A percentile compares a stretch with the other conserved stretches of the same genome.
These are phyloP conservation scores for Pleoardoris graminearum DNA, from an alignment of 2,329 filamentous ascomycete genomes.

Conservation along the genomic window DNA sequence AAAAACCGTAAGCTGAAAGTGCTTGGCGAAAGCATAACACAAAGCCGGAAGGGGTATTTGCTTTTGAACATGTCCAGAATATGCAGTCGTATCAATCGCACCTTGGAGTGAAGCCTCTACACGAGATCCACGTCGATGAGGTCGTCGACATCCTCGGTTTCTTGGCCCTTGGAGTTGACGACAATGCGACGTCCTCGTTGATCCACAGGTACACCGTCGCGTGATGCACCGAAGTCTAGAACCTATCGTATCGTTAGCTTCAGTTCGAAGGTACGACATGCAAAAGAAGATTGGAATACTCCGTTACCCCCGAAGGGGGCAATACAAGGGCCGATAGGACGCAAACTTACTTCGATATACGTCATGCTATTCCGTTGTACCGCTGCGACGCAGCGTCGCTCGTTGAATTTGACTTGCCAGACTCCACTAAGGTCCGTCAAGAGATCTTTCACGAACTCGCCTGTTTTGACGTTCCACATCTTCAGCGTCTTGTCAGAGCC, in stretches of 20 bases:
- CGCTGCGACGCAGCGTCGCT: conserved; percentile 90
- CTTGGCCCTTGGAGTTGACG: conserved; percentile 48
- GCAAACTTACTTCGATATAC: conserved; percentile 79
- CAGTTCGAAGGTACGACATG: not conserved
- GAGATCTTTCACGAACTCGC: conserved; percentile 89
- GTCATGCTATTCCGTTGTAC: conserved; percentile 91
- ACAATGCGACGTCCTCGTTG: conserved; percentile 78
- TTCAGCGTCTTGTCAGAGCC: conserved; percentile 95
- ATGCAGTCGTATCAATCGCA: conserved; percentile 19
- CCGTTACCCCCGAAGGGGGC: no score
- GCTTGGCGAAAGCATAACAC: conserved; percentile 2
- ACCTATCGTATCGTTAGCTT: conserved; percentile 64
- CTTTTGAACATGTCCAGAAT: conserved; percentile 29
- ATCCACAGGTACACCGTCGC: conserved; percentile 79
- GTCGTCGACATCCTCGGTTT: conserved; percentile 43
- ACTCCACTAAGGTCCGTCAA: conserved; percentile 94
- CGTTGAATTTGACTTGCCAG: conserved; percentile 98
- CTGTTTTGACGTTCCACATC: conserved; percentile 96
- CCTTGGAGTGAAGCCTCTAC: conserved; percentile 12
- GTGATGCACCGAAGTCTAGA: conserved; percentile 91
- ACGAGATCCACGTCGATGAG: conserved; percentile 33
- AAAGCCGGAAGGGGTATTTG: conserved; percentile 36
- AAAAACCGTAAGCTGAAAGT: conserved; percentile 1
- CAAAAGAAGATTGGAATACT: not conserved
- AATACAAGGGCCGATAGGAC: not conserved